A percentile compares a stretch with the other conserved stretches of the same genome.
Evolutionary conservation across 2,329 filamentous ascomycete genomes (phyloP).

Genomic region (Pseudohalonectria lignicola): DNA sequence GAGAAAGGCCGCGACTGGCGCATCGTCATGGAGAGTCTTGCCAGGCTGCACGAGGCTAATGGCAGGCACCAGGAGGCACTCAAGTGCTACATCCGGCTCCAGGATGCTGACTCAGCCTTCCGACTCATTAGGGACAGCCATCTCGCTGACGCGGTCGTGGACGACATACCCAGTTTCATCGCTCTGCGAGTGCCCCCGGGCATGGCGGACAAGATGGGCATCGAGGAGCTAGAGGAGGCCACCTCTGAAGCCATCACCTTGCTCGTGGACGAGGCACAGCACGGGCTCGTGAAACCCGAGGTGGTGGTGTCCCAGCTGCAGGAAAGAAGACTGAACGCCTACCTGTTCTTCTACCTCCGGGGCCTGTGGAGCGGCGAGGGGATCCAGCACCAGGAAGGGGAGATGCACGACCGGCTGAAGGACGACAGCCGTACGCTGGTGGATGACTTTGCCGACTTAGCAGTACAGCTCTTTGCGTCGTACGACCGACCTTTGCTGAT

Average conservation of each 20-base stretch:
- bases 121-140: constrained; percentile 76
- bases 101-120: constrained; percentile 87
- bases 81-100: constrained; percentile 77
- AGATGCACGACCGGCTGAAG: constrained; percentile 44
- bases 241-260: constrained; percentile 77
- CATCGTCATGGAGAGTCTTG: constrained; percentile 77
- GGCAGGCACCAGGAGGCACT: constrained; percentile 77
- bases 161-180: constrained; percentile 85
- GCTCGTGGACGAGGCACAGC: constrained; percentile 82
- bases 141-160: constrained; percentile 76
- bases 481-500: constrained; percentile 69
- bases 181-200: constrained; percentile 66
- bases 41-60: constrained; percentile 72
- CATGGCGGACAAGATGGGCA: constrained; percentile 52
- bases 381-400: constrained; percentile 36
- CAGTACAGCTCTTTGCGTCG: constrained; percentile 69
- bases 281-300: constrained; percentile 70
- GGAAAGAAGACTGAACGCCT: constrained; percentile 54
- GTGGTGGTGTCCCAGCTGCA: constrained; percentile 72
- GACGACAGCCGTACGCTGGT: constrained; percentile 58
- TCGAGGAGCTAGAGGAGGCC: constrained; percentile 63
- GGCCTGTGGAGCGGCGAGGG: constrained; percentile 73
- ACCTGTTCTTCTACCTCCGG: constrained; percentile 86
- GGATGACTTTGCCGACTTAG: constrained; percentile 77
- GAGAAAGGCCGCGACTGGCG: constrained; percentile 73